Conservation (phyloP, 306 rosid species). For the Ammopiptanthus mongolicus region DNA sequence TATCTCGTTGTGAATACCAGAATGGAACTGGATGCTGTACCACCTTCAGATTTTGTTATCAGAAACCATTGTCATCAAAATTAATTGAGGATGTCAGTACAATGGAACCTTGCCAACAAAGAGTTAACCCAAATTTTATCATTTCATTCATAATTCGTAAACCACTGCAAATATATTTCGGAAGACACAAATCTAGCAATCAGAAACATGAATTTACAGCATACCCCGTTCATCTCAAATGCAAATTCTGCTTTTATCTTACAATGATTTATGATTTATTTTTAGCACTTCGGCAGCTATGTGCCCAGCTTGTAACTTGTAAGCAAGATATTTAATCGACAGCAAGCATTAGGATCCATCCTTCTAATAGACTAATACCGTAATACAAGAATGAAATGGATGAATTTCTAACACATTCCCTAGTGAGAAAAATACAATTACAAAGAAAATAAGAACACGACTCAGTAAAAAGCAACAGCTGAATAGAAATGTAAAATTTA, state of each 20-base stretch:
- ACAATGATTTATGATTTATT: neutral
- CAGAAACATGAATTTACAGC: neutral
- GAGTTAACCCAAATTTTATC: neutral
- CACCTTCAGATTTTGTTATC: neutral
- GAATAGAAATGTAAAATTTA: slow-evolving; percentile 17
- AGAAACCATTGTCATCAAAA: neutral
- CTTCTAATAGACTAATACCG: neutral
- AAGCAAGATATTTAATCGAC: neutral
- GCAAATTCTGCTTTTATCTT: neutral
- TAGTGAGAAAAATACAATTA: neutral
- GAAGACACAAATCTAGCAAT: neutral
- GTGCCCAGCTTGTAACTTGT: neutral
- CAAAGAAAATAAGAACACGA: neutral
- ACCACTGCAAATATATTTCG: neutral
- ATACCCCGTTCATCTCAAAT: neutral
- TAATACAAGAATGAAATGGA: neutral
- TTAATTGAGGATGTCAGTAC: neutral
- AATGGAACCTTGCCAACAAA: neutral
- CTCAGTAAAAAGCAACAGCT: neutral
- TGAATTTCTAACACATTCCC: slow-evolving; percentile 9
- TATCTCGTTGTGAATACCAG: too few relatives aligned
- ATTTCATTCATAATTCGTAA: neutral
- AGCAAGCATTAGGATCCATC: neutral
- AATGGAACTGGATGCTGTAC: too few relatives aligned
- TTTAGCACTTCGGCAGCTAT: neutral